Conservation (phyloP, 805 yeast genomes). For the Tetrapisispora nanseiensis region DNA sequence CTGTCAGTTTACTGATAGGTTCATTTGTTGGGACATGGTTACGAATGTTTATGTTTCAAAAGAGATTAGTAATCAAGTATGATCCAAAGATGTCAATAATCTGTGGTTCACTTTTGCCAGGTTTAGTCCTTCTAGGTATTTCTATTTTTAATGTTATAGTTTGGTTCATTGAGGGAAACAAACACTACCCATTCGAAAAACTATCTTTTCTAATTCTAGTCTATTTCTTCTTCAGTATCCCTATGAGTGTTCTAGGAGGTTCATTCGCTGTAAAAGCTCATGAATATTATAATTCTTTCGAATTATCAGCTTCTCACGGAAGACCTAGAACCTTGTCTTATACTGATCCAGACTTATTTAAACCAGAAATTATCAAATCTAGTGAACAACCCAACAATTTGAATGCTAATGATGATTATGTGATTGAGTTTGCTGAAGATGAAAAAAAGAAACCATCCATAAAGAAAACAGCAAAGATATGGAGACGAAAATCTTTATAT, state of each 20-base stretch:
- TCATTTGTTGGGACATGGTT: conserved; percentile 63
- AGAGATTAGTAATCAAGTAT: not conserved
- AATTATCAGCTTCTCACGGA: too few species aligned
- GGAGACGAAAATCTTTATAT: conserved; percentile 1
- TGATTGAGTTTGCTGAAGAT: not conserved
- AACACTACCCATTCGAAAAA: conserved; percentile 72
- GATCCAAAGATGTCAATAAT: conserved; percentile 29
- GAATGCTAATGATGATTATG: not conserved
- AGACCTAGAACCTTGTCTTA: not conserved
- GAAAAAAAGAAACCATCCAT: not conserved
- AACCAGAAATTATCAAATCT: not conserved
- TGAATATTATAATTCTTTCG: not conserved
- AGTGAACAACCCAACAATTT: not conserved
- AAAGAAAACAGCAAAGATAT: not conserved
- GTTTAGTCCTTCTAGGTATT: conserved; percentile 38
- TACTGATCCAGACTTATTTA: not conserved
- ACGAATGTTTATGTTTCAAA: conserved; percentile 4
- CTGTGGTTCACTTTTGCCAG: conserved; percentile 43
- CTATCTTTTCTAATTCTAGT: conserved; percentile 48
- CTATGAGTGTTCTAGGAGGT: conserved; percentile 71
- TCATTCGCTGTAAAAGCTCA: conserved; percentile 9
- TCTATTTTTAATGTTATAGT: conserved; percentile 55
- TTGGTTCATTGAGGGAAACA: conserved; percentile 67
- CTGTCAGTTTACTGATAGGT: conserved; percentile 63
- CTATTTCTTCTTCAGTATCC: conserved; percentile 60